Conservation (phyloP, 352 stramenopile species). For the Globisporangium irregulare region DNA sequence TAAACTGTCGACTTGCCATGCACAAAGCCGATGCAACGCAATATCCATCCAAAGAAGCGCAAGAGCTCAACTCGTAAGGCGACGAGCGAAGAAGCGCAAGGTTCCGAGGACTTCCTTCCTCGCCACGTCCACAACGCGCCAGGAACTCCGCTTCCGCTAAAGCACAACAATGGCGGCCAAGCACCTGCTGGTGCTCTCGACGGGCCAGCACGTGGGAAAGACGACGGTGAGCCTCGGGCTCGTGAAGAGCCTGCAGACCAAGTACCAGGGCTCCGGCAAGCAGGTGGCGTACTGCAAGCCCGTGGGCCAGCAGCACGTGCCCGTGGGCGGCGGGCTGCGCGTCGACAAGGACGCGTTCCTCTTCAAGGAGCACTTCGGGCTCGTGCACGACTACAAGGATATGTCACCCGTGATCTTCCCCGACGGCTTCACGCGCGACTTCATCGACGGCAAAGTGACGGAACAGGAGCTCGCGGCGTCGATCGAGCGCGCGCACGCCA, state of each 20-base stretch:
- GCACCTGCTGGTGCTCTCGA: slow-evolving; percentile 86
- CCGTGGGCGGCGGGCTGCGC: slow-evolving; percentile 73
- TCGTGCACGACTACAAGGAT: slow-evolving; percentile 95
- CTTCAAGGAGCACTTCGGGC: slow-evolving; percentile 95
- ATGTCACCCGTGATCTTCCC: slow-evolving; percentile 98
- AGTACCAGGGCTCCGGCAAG: slow-evolving; percentile 68
- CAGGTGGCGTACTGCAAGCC: slow-evolving; percentile 94
- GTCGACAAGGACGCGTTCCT: slow-evolving; percentile 94
- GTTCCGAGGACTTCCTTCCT: background rate
- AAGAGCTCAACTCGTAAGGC: background rate
- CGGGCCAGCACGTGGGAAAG: slow-evolving; percentile 97
- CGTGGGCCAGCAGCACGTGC: slow-evolving; percentile 93
- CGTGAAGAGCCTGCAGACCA: slow-evolving; percentile 91
- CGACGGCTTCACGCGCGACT: slow-evolving; percentile 95
- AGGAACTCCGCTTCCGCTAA: background rate
- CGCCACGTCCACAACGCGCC: background rate
- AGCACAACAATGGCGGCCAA: slow-evolving; percentile 39
- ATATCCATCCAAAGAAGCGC: background rate
- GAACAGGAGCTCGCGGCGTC: slow-evolving; percentile 68
- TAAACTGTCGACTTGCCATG: background rate
- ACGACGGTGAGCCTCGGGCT: slow-evolving; percentile 95
- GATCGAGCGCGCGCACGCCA: slow-evolving; percentile 80
- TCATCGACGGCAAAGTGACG: slow-evolving; percentile 95
- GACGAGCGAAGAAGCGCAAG: slow-evolving; percentile 1
- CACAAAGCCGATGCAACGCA: background rate